Evolutionary conservation across 768 basidiomycete genomes (phyloP).

Genomic region (Termitomyces sp.): DNA sequence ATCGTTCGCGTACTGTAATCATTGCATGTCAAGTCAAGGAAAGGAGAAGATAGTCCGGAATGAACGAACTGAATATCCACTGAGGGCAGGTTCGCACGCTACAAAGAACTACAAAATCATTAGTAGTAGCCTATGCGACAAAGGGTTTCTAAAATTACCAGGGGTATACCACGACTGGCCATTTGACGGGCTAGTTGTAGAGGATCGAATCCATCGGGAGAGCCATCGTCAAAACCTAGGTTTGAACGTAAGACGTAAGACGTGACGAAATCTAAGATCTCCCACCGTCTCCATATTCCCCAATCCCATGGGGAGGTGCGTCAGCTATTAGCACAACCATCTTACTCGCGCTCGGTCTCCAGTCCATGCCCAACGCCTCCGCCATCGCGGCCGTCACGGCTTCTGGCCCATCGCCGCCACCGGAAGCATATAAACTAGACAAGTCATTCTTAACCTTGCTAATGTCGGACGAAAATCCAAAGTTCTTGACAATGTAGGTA

Average conservation of each 20-base stretch:
- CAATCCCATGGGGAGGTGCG: constrained; percentile 96
- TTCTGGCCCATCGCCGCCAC: constrained; percentile 94
- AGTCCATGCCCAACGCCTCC: constrained; percentile 86
- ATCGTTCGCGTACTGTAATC: constrained; percentile 77
- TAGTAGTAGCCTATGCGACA: constrained; percentile 7
- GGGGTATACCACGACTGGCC: constrained; percentile 87
- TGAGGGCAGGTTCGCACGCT: constrained; percentile 96
- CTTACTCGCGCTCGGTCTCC: constrained; percentile 85
- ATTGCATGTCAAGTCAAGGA: background rate
- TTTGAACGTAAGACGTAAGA: constrained; percentile 12
- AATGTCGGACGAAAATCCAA: constrained; percentile 93
- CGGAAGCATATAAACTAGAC: constrained; percentile 80
- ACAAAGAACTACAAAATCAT: constrained; percentile 77
- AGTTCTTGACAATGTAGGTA: constrained; percentile 90
- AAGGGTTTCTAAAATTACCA: constrained; percentile 42
- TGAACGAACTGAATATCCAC: constrained; percentile 77
- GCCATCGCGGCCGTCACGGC: constrained; percentile 92
- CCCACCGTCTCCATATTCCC: constrained; percentile 93
- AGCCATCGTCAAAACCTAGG: constrained; percentile 88
- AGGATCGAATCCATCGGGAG: constrained; percentile 92
- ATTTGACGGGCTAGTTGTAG: constrained; percentile 82
- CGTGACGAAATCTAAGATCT: constrained; percentile 13
- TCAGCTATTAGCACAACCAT: constrained; percentile 98
- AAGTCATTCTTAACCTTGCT: constrained; percentile 81
- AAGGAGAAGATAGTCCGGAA: constrained; percentile 5